These are phyloP conservation scores for Russula compacta DNA, from an alignment of 768 basidiomycete species.

Conservation along the genomic window DNA sequence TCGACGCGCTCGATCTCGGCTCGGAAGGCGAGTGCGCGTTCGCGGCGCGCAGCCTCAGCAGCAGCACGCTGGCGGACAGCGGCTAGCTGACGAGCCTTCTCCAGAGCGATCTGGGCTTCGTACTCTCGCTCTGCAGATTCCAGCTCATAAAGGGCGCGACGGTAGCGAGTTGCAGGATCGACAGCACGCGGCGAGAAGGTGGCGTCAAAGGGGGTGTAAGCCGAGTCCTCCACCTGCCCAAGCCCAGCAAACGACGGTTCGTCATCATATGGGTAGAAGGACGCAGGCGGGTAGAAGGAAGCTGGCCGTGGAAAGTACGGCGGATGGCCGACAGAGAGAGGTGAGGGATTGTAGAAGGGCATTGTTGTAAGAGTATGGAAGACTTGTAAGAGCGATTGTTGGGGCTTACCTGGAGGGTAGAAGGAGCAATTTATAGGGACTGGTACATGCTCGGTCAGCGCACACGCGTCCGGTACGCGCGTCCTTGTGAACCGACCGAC, in stretches of 20 bases:
- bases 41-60: not conserved
- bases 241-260: not conserved
- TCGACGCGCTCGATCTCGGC: not conserved
- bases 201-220: not conserved
- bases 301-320: not conserved
- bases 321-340: not conserved
- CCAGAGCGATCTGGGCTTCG: not conserved
- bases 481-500: not conserved
- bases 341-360: constrained; percentile 1
- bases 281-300: not conserved
- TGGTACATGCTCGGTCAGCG: constrained; percentile 1
- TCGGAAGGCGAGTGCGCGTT: not conserved
- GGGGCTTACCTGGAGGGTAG: not conserved
- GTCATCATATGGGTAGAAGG: not conserved
- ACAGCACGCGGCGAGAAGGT: not conserved
- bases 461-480: constrained; percentile 13
- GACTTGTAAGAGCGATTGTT: not conserved
- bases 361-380: not conserved
- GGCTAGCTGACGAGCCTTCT: not conserved
- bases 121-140: constrained; percentile 17
- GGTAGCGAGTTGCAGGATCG: constrained; percentile 12
- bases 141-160: constrained; percentile 12
- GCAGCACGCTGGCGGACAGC: not conserved
- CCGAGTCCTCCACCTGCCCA: not conserved
- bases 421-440: constrained; percentile 5